phyloP scores from a whole-genome alignment of 768 basidiomycete genomes.

The Rhodosporidiobolus odoratus region DNA sequence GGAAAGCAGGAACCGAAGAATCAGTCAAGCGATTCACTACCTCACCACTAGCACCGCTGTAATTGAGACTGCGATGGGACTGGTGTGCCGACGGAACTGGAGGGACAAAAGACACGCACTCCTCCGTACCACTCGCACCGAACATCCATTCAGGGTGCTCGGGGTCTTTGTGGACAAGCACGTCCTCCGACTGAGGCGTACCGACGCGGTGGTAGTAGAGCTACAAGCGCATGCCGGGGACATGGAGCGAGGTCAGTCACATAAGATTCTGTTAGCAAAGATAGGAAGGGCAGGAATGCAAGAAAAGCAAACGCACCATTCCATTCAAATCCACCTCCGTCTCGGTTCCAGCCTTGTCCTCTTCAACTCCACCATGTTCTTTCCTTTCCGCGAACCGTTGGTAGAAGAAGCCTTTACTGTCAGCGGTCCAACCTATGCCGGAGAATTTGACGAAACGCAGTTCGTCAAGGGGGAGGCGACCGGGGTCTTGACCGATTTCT shows the following conservation, averaged over 20 bases:
- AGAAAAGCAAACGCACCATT: slow-evolving; percentile 3
- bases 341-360: slow-evolving; percentile 55
- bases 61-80: no score
- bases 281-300: no score
- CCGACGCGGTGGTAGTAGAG: slow-evolving; percentile 70
- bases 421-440: slow-evolving; percentile 64
- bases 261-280: slow-evolving; percentile 50
- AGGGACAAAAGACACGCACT: slow-evolving; percentile 51
- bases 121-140: slow-evolving; percentile 26
- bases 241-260: slow-evolving; percentile 52
- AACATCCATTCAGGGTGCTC: slow-evolving; percentile 52
- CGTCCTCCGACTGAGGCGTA: slow-evolving; percentile 62
- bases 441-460: slow-evolving; percentile 74
- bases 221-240: no score
- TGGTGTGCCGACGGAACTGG: no score
- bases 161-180: slow-evolving; percentile 59
- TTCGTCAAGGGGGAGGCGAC: slow-evolving; percentile 58
- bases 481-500: slow-evolving; percentile 44
- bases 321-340: slow-evolving; percentile 38
- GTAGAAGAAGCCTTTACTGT: slow-evolving; percentile 79
- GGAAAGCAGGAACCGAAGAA: no score
- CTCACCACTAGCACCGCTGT: no score
- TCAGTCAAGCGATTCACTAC: no score
- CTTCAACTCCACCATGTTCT: slow-evolving; percentile 52
- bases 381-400: slow-evolving; percentile 60